These are phyloP conservation scores for Fusarium miscanthi DNA, from an alignment of 2,329 filamentous ascomycete genomes.

Conservation along the genomic window DNA sequence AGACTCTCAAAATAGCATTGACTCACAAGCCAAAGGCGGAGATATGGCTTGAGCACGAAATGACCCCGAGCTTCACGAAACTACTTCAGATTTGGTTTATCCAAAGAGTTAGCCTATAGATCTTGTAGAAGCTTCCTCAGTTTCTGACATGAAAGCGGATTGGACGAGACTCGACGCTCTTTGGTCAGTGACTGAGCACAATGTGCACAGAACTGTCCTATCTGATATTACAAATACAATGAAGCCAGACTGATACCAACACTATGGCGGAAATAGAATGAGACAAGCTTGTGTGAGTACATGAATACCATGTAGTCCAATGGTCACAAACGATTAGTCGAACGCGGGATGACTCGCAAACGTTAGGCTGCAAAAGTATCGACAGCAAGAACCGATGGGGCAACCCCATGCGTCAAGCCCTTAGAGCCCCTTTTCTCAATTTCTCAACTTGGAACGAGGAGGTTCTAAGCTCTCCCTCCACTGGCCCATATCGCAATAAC, in stretches of 20 bases:
- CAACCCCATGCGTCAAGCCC: not conserved
- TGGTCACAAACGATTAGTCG: rapidly evolving
- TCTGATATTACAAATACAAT: not conserved
- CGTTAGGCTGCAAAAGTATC: not conserved
- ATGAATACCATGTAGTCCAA: rapidly evolving
- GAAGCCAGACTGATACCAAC: too few species aligned
- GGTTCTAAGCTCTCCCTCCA: too few species aligned
- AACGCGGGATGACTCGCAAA: not conserved
- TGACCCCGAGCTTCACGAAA: not conserved
- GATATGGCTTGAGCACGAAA: not conserved
- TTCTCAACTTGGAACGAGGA: not conserved
- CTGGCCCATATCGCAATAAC: rapidly evolving
- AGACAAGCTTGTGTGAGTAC: not conserved
- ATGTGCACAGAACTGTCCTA: not conserved
- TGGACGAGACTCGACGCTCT: rapidly evolving
- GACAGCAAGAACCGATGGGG: not conserved
- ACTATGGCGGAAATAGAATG: rapidly evolving
- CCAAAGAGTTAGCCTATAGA: not conserved
- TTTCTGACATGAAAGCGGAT: rapidly evolving
- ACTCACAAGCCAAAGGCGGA: too few species aligned
- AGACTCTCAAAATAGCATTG: rapidly evolving
- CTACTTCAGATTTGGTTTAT: rapidly evolving
- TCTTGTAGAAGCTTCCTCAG: not conserved
- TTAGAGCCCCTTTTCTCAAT: not conserved
- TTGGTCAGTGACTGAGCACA: not conserved